Evolutionary conservation across 192 early-diverging fungal genomes (phyloP).

Genomic region (Cladochytrium replicatum): DNA sequence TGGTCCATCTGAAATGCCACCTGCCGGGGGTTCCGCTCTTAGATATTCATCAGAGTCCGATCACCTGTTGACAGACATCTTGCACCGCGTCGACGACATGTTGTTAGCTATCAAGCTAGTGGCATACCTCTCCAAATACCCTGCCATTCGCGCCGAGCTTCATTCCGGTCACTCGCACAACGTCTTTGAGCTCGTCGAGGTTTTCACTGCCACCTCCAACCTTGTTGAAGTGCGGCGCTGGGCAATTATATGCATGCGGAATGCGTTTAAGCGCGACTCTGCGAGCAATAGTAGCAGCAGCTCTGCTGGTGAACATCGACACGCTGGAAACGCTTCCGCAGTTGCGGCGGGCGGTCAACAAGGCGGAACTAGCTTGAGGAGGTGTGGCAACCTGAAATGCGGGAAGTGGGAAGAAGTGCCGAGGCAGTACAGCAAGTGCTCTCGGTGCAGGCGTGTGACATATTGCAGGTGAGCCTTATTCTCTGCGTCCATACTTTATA

Average conservation of each 20-base stretch:
- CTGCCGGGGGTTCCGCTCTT: conserved; percentile 12
- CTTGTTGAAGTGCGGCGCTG: conserved; percentile 14
- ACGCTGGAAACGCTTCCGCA: conserved; percentile 5
- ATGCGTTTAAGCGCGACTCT: conserved; percentile 51
- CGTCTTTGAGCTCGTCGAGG: conserved; percentile 15
- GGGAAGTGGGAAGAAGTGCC: conserved; percentile 65
- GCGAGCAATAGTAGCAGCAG: conserved; percentile 67
- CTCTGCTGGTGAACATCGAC: conserved; percentile 59
- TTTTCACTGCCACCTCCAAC: conserved; percentile 9
- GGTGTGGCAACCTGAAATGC: conserved; percentile 71
- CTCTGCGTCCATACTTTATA: background rate
- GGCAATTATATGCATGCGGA: conserved; percentile 23
- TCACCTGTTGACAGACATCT: conserved; percentile 29
- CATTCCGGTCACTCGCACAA: conserved; percentile 11
- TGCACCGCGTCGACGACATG: conserved; percentile 74
- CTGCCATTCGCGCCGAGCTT: conserved; percentile 55
- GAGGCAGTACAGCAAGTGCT: conserved; percentile 79
- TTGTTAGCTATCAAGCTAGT: conserved; percentile 73
- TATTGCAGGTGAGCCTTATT: conserved; percentile 56
- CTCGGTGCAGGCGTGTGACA: conserved; percentile 73
- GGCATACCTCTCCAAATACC: conserved; percentile 84
- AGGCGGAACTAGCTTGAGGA: conserved; percentile 39
- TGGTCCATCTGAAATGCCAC: no score
- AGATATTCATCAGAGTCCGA: conserved; percentile 1
- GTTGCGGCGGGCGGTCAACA: no score